Base-by-base conservation (phyloP, 345 rosid genomes). In the Abelmoschus esculentus region DNA sequence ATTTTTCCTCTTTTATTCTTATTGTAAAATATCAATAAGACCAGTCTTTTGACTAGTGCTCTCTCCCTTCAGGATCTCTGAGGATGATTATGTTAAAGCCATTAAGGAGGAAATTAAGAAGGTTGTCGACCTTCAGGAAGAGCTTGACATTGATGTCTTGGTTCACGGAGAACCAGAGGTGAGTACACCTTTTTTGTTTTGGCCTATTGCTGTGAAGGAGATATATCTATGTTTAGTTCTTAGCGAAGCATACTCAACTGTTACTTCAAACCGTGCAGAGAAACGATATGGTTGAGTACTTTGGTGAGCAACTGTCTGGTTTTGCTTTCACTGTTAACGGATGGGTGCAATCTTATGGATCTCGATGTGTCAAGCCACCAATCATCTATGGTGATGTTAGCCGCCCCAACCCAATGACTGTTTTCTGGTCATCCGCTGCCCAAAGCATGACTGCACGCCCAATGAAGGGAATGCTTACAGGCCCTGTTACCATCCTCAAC, bases 151-250 rank as follows among this genome's bases (percentile, higher is more conserved):
- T 66, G 98, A 93, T 85, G 98, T 93, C 69, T 78, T 93, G 74
- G 98, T 93, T 57, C 98, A 90, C 8, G 98, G 98, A 80, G 98
- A 93, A 86, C 98, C 98, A 13, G 98, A 93, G 97, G 98, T 89
- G 66, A 82, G 76, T 68, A 57, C 26, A 22, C 26, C 26, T 22
- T 22, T 22, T 22, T 22, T 22, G 26, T 22, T 22, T 22, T 22
- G 26, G 26, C 7, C 12, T 17, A 15, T 66, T 12, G 49, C 55
- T 47, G 53, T 2, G 60, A 69, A 36, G 28, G 69, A 72, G 69
- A 36, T 74, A 9, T 28, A 2, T 34, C 17, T 61, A 7, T 64
- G 5, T 3, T 2, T 19, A 22, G 53, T 42, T 52, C 55, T 15
- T 14, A 5, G 55, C 55, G n/a, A 7, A 1, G 19, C 5, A 50